A percentile compares a stretch with the other conserved stretches of the same genome.
Evolutionary conservation across 352 stramenopile species (phyloP).

Genomic region (Pythium periplocum): DNA sequence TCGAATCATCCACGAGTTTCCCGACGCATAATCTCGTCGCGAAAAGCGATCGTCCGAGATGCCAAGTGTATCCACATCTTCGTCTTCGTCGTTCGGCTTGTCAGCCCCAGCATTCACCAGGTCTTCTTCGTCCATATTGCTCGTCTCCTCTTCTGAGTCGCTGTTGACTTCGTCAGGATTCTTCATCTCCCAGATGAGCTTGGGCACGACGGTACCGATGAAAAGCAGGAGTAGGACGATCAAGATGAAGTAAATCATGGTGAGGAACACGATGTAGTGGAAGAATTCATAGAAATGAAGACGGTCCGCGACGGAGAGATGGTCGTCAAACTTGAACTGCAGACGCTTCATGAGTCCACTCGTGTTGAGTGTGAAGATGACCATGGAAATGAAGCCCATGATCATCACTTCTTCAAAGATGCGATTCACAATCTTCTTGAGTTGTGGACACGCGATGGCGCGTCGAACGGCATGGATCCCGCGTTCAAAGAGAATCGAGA

Average conservation of each 20-base stretch:
- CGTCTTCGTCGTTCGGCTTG: slow-evolving; percentile 5
- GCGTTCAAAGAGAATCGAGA: slow-evolving; percentile 63
- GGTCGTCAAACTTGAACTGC: slow-evolving; percentile 31
- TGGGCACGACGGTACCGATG: slow-evolving; percentile 77
- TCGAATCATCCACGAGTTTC: slow-evolving; percentile 15
- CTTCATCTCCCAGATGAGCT: slow-evolving; percentile 65
- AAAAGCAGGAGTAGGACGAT: slow-evolving; percentile 82
- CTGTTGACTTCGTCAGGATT: slow-evolving; percentile 13
- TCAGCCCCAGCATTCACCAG: slow-evolving; percentile 21
- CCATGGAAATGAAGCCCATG: slow-evolving; percentile 85
- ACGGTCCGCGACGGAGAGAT: slow-evolving; percentile 49
- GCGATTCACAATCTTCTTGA: slow-evolving; percentile 77
- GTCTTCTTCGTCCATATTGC: slow-evolving; percentile 5
- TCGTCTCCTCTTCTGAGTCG: slow-evolving; percentile 10
- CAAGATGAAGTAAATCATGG: slow-evolving; percentile 87
- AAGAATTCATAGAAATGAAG: slow-evolving; percentile 89
- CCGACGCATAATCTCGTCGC: slow-evolving; percentile 8
- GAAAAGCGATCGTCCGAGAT: slow-evolving; percentile 18
- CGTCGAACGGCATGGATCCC: slow-evolving; percentile 42
- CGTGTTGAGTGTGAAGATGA: slow-evolving; percentile 86
- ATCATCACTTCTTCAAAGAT: slow-evolving; percentile 88
- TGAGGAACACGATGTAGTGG: slow-evolving; percentile 88
- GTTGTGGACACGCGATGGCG: slow-evolving; percentile 68
- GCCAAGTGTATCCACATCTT: not conserved
- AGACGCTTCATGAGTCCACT: slow-evolving; percentile 53